phyloP scores from a whole-genome alignment of 2,329 filamentous ascomycete genomes.

The Trichoderma brevicompactum region DNA sequence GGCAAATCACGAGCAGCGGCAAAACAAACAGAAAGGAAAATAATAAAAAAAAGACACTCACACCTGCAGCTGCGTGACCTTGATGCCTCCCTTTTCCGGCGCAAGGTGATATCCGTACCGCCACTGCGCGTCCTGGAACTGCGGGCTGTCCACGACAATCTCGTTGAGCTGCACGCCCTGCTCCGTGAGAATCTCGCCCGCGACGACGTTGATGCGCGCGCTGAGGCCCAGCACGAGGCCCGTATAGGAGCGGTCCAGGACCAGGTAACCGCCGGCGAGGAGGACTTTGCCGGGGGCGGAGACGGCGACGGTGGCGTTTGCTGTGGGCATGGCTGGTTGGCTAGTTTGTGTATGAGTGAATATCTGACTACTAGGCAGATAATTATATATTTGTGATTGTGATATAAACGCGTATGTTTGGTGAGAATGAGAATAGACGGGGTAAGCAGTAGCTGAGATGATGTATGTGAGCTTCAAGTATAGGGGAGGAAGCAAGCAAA shows the following conservation, averaged over 20 bases:
- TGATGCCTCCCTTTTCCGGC: constrained; percentile 75
- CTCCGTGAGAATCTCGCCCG: constrained; percentile 57
- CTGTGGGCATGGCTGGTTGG: constrained; percentile 13
- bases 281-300: constrained; percentile 97
- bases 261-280: constrained; percentile 91
- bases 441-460: too few relatives aligned
- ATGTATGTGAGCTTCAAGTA: too few relatives aligned
- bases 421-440: too few relatives aligned
- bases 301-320: constrained; percentile 59
- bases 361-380: too few relatives aligned
- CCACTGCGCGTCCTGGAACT: constrained; percentile 88
- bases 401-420: too few relatives aligned
- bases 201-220: constrained; percentile 68
- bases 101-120: constrained; percentile 77
- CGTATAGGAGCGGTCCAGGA: constrained; percentile 85
- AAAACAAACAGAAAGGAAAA: background rate
- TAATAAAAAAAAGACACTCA: constrained; percentile 53
- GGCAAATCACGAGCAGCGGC: background rate
- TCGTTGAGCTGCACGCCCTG: constrained; percentile 68
- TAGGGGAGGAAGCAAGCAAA: too few relatives aligned
- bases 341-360: too few relatives aligned
- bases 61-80: constrained; percentile 78
- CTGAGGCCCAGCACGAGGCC: constrained; percentile 72
- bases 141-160: constrained; percentile 87
- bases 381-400: too few relatives aligned